A percentile compares a stretch with the other conserved stretches of the same genome.
phyloP scores from a whole-genome alignment of 352 stramenopile species.

The Thalassiosira oceanica region DNA sequence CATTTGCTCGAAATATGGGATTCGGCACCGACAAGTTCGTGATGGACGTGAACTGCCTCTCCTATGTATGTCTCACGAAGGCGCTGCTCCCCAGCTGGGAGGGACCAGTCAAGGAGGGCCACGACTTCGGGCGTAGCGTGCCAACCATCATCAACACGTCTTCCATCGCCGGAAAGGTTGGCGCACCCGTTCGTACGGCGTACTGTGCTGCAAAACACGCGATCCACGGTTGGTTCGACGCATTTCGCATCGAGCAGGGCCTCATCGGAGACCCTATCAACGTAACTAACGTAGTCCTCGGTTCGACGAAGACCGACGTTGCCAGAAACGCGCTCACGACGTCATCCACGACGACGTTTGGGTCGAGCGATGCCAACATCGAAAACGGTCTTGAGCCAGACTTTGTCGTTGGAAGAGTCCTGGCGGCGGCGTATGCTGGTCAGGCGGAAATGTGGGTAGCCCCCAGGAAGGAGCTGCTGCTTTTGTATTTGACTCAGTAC shows the following conservation, averaged over 20 bases:
- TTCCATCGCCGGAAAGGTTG: slow-evolving; percentile 49
- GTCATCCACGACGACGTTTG: slow-evolving; percentile 1
- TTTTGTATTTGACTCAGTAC: slow-evolving; percentile 17
- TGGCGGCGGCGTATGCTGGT: slow-evolving; percentile 9
- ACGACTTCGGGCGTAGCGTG: background rate
- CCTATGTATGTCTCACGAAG: slow-evolving; percentile 51
- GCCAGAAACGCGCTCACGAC: slow-evolving; percentile 7
- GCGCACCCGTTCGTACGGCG: slow-evolving; percentile 48
- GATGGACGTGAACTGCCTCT: slow-evolving; percentile 65
- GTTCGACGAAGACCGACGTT: slow-evolving; percentile 14
- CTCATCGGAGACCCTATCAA: slow-evolving; percentile 35
- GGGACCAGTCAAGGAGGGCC: background rate
- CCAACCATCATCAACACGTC: slow-evolving; percentile 25
- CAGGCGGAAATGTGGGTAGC: slow-evolving; percentile 19
- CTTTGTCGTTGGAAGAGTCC: slow-evolving; percentile 8
- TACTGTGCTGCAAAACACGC: slow-evolving; percentile 70
- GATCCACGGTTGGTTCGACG: slow-evolving; percentile 69
- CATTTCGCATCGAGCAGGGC: slow-evolving; percentile 52
- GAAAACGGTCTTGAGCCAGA: slow-evolving; percentile 15
- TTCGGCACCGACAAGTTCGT: slow-evolving; percentile 56
- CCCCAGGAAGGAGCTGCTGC: slow-evolving; percentile 3
- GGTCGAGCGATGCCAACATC: slow-evolving; percentile 12
- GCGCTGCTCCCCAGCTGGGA: slow-evolving; percentile 38
- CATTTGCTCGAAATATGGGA: slow-evolving; percentile 38
- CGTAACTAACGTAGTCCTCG: slow-evolving; percentile 16